Evolutionary conservation across 1,139 yeast species (phyloP).

Genomic region (Yamadazyma buinensis): DNA sequence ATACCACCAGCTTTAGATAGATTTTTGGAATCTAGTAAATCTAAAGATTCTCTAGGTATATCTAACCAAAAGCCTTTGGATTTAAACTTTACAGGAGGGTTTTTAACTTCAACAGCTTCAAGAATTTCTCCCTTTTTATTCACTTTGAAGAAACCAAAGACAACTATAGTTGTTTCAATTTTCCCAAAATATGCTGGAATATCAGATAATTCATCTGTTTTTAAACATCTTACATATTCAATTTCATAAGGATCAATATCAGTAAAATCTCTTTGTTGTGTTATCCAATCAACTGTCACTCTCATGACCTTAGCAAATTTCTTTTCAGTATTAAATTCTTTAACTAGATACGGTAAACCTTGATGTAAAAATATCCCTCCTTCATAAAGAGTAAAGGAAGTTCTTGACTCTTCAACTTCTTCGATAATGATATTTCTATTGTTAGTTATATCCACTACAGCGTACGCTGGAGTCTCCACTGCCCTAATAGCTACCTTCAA

Average conservation of each 20-base stretch:
- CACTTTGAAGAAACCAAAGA: conserved; percentile 89
- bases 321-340: conserved; percentile 75
- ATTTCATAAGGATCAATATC: conserved; percentile 86
- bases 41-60: conserved; percentile 63
- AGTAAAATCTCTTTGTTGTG: conserved; percentile 86
- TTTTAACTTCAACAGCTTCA: conserved; percentile 89
- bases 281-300: conserved; percentile 91
- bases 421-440: conserved; percentile 75
- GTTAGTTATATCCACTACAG: conserved; percentile 84
- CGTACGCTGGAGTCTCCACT: conserved; percentile 72
- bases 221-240: conserved; percentile 57
- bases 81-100: conserved; percentile 69
- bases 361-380: conserved; percentile 95
- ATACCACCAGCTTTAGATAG: conserved; percentile 83
- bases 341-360: conserved; percentile 82
- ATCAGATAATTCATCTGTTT: conserved; percentile 32
- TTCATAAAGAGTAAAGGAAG: conserved; percentile 87
- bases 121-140: conserved; percentile 72
- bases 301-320: conserved; percentile 78
- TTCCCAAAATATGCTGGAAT: conserved; percentile 74
- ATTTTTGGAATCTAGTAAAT: conserved; percentile 49
- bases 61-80: conserved; percentile 93
- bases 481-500: conserved; percentile 74
- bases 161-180: conserved; percentile 66
- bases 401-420: conserved; percentile 85